phyloP scores from a whole-genome alignment of 2,329 filamentous ascomycete genomes.

The Camptophora hylomeconis region DNA sequence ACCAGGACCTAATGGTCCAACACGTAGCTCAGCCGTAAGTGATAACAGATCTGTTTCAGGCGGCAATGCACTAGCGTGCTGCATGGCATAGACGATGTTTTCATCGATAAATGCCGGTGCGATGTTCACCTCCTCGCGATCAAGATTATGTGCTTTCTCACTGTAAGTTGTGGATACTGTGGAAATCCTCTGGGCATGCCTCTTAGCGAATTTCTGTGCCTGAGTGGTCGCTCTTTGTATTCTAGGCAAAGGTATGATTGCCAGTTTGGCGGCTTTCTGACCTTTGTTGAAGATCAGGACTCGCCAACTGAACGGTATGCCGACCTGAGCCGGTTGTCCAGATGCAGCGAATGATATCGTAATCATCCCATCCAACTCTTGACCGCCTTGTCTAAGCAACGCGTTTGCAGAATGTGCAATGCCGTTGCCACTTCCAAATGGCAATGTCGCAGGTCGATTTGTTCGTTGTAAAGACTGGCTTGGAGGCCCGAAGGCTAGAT shows the following conservation, averaged over 20 bases:
- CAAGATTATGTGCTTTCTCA: slow-evolving; percentile 9
- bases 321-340: slow-evolving; percentile 31
- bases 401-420: too few species aligned
- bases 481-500: slow-evolving; percentile 33
- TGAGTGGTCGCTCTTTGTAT: slow-evolving; percentile 19
- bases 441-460: slow-evolving; percentile 32
- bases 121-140: slow-evolving; percentile 19
- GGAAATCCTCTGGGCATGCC: slow-evolving; percentile 32
- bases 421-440: slow-evolving; percentile 17
- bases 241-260: slow-evolving; percentile 37
- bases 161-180: slow-evolving; percentile 26
- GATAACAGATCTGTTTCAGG: slow-evolving; percentile 42
- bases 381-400: too few species aligned
- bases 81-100: slow-evolving; percentile 42
- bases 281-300: slow-evolving; percentile 49
- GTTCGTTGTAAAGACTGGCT: slow-evolving; percentile 32
- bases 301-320: slow-evolving; percentile 40
- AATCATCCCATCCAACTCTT: too few species aligned
- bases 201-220: slow-evolving; percentile 15
- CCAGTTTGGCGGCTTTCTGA: slow-evolving; percentile 38
- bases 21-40: slow-evolving; percentile 43
- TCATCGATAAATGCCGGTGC: slow-evolving; percentile 44
- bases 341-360: slow-evolving; percentile 45
- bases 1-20: slow-evolving; percentile 24
- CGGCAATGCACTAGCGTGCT: slow-evolving; percentile 28